Evolutionary conservation across 108 stramenopile genomes (phyloP).

Genomic region (Asterionellopsis glacialis): DNA sequence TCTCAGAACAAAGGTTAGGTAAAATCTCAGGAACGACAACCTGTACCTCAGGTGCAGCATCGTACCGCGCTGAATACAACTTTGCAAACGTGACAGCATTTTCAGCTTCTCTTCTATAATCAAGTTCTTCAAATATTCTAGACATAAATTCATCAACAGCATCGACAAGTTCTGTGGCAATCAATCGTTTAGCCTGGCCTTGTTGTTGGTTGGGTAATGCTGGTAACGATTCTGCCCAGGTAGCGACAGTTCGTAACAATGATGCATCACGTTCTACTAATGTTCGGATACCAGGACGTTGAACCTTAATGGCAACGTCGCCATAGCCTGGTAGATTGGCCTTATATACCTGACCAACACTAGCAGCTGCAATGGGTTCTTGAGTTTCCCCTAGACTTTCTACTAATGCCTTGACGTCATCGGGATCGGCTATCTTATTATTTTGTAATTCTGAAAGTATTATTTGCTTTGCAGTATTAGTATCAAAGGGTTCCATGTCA

Average conservation of each 20-base stretch:
- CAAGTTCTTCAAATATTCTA: slow-evolving; percentile 56
- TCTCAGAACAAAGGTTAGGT: slow-evolving; percentile 43
- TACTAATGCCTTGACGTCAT: slow-evolving; percentile 1
- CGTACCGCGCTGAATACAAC: slow-evolving; percentile 27
- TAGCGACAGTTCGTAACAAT: slow-evolving; percentile 34
- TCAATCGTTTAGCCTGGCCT: slow-evolving; percentile 17
- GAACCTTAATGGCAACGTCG: slow-evolving; percentile 54
- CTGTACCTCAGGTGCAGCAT: slow-evolving; percentile 21
- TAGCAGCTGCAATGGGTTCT: slow-evolving; percentile 16
- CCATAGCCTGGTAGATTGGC: slow-evolving; percentile 36
- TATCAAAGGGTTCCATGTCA: slow-evolving; percentile 68
- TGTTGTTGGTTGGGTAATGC: slow-evolving; percentile 16
- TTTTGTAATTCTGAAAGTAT: slow-evolving; percentile 31
- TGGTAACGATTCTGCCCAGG: slow-evolving; percentile 36
- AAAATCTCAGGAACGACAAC: slow-evolving; percentile 56
- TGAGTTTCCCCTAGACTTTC: slow-evolving; percentile 6
- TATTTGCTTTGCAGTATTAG: slow-evolving; percentile 36
- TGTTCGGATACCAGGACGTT: slow-evolving; percentile 38
- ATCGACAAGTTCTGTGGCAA: slow-evolving; percentile 39
- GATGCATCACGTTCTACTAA: slow-evolving; percentile 43
- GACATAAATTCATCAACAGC: slow-evolving; percentile 56
- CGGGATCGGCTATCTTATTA: neutral
- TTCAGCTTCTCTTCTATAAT: slow-evolving; percentile 43
- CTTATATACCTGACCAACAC: slow-evolving; percentile 56
- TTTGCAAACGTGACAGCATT: slow-evolving; percentile 31